Evolutionary conservation across 1,139 yeast species (phyloP).

Genomic region (Arxiozyma bovina): DNA sequence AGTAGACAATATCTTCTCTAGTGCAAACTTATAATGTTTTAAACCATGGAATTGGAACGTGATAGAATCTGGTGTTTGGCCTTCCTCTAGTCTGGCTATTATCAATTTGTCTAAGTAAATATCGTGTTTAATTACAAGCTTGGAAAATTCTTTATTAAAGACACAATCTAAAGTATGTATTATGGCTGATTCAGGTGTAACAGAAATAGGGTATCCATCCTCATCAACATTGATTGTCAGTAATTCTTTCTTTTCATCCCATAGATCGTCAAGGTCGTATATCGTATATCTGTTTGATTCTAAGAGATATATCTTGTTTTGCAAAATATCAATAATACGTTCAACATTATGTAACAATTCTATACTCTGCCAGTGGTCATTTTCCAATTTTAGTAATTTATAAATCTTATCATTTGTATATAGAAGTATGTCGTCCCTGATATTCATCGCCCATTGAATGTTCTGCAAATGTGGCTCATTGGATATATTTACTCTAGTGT

Average conservation of each 20-base stretch:
- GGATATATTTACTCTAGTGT: constrained; percentile 15
- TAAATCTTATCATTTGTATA: constrained; percentile 16
- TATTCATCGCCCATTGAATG: constrained; percentile 22
- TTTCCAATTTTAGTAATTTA: constrained; percentile 13
- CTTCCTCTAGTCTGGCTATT: constrained; percentile 12
- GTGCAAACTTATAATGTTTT: constrained; percentile 27
- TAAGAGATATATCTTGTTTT: constrained; percentile 21
- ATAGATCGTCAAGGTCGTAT: constrained; percentile 19
- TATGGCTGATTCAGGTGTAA: constrained; percentile 25
- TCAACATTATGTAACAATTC: constrained; percentile 21
- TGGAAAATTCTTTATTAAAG: constrained; percentile 14
- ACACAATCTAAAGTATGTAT: constrained; percentile 23
- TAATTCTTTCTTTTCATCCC: constrained; percentile 15
- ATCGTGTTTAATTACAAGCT: constrained; percentile 20
- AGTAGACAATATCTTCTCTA: constrained; percentile 25
- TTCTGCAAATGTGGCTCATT: constrained; percentile 5
- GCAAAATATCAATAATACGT: constrained; percentile 21
- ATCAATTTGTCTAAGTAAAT: constrained; percentile 28
- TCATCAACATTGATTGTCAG: constrained; percentile 18
- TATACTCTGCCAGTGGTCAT: constrained; percentile 14
- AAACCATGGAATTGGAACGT: constrained; percentile 16
- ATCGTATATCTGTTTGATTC: constrained; percentile 15
- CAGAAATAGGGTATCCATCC: constrained; percentile 26
- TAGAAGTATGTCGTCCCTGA: constrained; percentile 21
- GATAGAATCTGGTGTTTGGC: constrained; percentile 14